Conservation (phyloP, 306 rosid species). For the Begonia masoniana region DNA sequence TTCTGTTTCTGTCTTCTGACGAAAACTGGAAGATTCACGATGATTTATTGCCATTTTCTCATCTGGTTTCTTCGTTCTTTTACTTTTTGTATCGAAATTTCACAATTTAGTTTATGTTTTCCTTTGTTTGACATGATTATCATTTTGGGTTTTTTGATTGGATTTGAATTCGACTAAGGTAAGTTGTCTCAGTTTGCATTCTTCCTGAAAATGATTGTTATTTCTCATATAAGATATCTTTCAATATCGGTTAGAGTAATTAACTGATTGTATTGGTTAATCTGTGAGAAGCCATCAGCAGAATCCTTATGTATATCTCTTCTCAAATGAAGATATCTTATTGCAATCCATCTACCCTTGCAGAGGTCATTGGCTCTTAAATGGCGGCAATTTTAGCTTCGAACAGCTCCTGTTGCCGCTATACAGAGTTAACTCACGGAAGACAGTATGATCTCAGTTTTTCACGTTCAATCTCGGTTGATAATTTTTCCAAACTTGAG, state of each 20-base stretch:
- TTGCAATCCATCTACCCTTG: too few species aligned
- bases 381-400: slow-evolving; percentile 63
- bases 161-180: too few species aligned
- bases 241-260: background rate
- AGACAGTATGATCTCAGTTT: slow-evolving; percentile 37
- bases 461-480: slow-evolving; percentile 39
- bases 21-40: background rate
- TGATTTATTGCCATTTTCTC: background rate
- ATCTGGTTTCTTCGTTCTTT: background rate
- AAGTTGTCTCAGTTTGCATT: too few species aligned
- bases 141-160: too few species aligned
- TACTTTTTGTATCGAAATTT: background rate
- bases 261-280: background rate
- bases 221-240: too few species aligned
- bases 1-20: background rate
- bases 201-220: too few species aligned
- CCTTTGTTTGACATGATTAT: too few species aligned
- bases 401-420: slow-evolving; percentile 35
- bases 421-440: slow-evolving; percentile 31
- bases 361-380: slow-evolving; percentile 19
- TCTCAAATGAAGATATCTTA: too few species aligned
- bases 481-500: slow-evolving; percentile 22
- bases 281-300: background rate
- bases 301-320: background rate
- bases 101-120: too few species aligned